phyloP scores from a whole-genome alignment of 768 basidiomycete genomes.

The Melanogaster broomeanus region DNA sequence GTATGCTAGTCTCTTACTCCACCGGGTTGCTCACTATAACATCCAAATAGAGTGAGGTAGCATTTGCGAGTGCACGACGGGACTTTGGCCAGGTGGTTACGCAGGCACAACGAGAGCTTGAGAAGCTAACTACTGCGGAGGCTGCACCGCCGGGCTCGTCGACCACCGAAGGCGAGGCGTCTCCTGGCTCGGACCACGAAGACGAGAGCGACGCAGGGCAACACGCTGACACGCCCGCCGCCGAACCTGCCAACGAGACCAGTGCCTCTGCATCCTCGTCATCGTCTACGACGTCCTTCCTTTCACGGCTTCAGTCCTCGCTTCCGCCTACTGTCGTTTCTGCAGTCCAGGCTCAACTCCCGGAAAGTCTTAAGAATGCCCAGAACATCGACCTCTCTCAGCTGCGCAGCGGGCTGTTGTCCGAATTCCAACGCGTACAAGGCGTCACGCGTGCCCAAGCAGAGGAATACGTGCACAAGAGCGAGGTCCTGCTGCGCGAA shows the following conservation, averaged over 20 bases:
- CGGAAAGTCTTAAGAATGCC: slow-evolving; percentile 63
- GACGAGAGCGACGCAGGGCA: slow-evolving; percentile 27
- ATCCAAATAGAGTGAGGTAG: slow-evolving; percentile 61
- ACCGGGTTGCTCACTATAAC: slow-evolving; percentile 1
- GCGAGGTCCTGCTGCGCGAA: slow-evolving; percentile 62
- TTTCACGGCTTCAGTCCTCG: slow-evolving; percentile 71
- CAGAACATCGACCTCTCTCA: slow-evolving; percentile 70
- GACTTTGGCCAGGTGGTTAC: slow-evolving; percentile 72
- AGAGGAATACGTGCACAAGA: slow-evolving; percentile 82
- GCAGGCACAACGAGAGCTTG: slow-evolving; percentile 79
- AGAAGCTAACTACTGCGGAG: slow-evolving; percentile 51
- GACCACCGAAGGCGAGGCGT: neutral
- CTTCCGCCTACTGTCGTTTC: slow-evolving; percentile 75
- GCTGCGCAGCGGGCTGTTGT: slow-evolving; percentile 59
- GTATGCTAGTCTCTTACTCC: slow-evolving; percentile 19
- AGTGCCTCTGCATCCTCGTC: slow-evolving; percentile 5
- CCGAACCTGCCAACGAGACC: slow-evolving; percentile 21
- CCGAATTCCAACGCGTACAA: slow-evolving; percentile 74
- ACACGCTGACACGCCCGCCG: slow-evolving; percentile 26
- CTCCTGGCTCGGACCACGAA: slow-evolving; percentile 16
- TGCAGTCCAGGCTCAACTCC: slow-evolving; percentile 66
- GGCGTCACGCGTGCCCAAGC: slow-evolving; percentile 74
- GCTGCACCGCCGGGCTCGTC: slow-evolving; percentile 8
- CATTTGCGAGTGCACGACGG: slow-evolving; percentile 67
- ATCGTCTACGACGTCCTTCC: slow-evolving; percentile 43